phyloP scores from a whole-genome alignment of 345 rosid species.

The Citrus cavaleriei region DNA sequence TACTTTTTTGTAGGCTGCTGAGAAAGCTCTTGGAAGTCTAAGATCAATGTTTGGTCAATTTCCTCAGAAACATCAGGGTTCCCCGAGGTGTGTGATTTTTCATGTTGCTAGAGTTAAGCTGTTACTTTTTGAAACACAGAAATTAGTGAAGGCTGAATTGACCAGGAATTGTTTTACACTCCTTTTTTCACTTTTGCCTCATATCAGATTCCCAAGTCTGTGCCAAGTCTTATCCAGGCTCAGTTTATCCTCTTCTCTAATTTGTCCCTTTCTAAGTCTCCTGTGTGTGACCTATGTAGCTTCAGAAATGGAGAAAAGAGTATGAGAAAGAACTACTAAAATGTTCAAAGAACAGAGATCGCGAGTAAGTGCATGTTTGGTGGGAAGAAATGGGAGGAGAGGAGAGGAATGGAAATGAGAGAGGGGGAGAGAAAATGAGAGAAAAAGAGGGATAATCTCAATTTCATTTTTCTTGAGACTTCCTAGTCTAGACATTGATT shows the following conservation, averaged over 20 bases:
- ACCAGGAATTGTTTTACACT: background rate
- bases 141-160: background rate
- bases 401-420: too few relatives aligned
- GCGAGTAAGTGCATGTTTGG: too few relatives aligned
- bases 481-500: background rate
- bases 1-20: constrained; percentile 67
- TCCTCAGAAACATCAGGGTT: constrained; percentile 64
- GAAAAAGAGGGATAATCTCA: too few relatives aligned
- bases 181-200: background rate
- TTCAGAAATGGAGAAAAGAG: background rate
- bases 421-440: too few relatives aligned
- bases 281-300: background rate
- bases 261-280: background rate
- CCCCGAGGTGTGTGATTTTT: constrained; percentile 66
- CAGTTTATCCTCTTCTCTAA: background rate
- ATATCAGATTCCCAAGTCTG: background rate
- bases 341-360: background rate
- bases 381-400: too few relatives aligned
- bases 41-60: constrained; percentile 63
- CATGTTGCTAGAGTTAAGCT: background rate
- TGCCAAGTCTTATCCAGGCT: background rate
- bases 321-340: background rate
- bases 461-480: background rate
- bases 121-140: background rate
- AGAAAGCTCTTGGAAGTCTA: constrained; percentile 69